Evolutionary conservation across 2,329 filamentous ascomycete species (phyloP).

Genomic region (Capronia coronata): DNA sequence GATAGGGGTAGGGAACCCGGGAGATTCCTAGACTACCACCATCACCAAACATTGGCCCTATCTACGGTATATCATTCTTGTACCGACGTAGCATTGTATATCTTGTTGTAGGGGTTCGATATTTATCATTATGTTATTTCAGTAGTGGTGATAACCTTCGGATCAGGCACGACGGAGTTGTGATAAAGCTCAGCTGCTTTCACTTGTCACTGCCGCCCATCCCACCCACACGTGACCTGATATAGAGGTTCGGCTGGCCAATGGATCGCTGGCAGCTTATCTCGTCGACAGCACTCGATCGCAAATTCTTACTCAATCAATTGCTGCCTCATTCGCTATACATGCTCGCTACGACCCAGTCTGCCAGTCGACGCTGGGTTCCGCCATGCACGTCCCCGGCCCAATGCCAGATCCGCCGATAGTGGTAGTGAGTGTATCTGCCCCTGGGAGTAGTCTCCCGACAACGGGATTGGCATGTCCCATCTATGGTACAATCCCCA

Average conservation of each 20-base stretch:
- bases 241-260: not conserved
- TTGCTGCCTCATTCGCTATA: constrained; percentile 20
- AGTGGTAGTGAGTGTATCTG: not conserved
- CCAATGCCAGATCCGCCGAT: not conserved
- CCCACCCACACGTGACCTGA: not conserved
- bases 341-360: not conserved
- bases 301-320: constrained; percentile 26
- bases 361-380: not conserved
- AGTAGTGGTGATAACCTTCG: not conserved
- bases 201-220: not conserved
- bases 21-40: too few species aligned
- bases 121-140: too few species aligned
- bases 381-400: constrained; percentile 4
- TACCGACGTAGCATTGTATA: too few species aligned
- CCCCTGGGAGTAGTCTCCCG: not conserved
- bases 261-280: constrained; percentile 16
- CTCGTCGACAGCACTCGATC: constrained; percentile 11
- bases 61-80: too few species aligned
- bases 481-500: too few species aligned
- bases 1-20: too few species aligned
- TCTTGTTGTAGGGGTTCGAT: too few species aligned
- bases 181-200: not conserved
- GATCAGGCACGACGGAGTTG: not conserved
- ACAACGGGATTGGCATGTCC: too few species aligned
- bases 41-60: too few species aligned